Evolutionary conservation across 768 basidiomycete species (phyloP).

Genomic region (Lanmaoa pseudosensibilis): DNA sequence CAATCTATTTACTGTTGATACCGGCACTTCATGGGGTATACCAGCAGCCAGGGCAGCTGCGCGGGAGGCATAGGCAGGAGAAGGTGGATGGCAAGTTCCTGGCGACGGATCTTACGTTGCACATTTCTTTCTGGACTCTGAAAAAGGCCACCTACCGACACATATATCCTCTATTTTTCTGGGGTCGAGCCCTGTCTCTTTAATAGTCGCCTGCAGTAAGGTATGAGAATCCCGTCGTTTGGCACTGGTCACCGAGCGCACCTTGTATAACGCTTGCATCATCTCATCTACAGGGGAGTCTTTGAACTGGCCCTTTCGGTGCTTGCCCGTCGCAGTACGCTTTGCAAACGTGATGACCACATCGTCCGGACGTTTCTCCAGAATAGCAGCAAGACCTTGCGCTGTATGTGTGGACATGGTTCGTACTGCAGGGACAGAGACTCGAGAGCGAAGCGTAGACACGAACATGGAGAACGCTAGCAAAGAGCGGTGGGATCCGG

Average conservation of each 20-base stretch:
- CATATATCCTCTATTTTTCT: slow-evolving; percentile 78
- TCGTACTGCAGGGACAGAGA: slow-evolving; percentile 17
- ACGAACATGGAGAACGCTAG: slow-evolving; percentile 19
- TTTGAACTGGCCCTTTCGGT: slow-evolving; percentile 91
- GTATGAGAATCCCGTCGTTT: not conserved
- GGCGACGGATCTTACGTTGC: not conserved
- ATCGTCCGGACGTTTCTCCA: slow-evolving; percentile 76
- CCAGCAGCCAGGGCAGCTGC: slow-evolving; percentile 88
- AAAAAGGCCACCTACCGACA: slow-evolving; percentile 53
- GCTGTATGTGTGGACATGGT: slow-evolving; percentile 36
- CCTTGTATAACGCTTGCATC: slow-evolving; percentile 79
- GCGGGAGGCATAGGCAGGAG: slow-evolving; percentile 78
- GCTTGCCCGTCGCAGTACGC: slow-evolving; percentile 84
- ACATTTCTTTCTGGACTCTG: not conserved
- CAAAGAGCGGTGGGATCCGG: slow-evolving; percentile 5
- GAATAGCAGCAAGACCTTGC: slow-evolving; percentile 49
- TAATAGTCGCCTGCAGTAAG: slow-evolving; percentile 56
- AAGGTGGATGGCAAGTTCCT: slow-evolving; percentile 85
- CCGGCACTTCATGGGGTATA: slow-evolving; percentile 82
- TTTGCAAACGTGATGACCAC: slow-evolving; percentile 89
- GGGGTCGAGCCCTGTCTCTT: slow-evolving; percentile 66
- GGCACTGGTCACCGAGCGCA: slow-evolving; percentile 25
- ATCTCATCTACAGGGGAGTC: slow-evolving; percentile 87
- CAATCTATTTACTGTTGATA: slow-evolving; percentile 88
- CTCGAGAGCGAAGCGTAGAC: slow-evolving; percentile 13